Percentiles rank a stretch among this genome's conserved stretches.
Evolutionary conservation across 129 eudicot species (phyloP).

Genomic region (Centaurea solstitialis): DNA sequence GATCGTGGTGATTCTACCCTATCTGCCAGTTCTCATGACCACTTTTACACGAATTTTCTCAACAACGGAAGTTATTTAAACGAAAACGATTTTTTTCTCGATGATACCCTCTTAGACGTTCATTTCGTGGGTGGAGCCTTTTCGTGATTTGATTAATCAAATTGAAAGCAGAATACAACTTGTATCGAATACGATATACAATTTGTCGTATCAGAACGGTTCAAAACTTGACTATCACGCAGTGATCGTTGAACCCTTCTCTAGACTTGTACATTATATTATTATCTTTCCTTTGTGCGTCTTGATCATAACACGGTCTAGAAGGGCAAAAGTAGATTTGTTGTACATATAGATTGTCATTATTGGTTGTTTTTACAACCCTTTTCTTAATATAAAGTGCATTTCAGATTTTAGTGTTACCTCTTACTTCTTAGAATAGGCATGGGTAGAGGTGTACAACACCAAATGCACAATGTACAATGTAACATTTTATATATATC

Average conservation of each 20-base stretch:
- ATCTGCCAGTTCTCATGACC: background rate
- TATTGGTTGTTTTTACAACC: background rate
- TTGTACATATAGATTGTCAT: background rate
- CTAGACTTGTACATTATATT: background rate
- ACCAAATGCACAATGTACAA: constrained; percentile 16
- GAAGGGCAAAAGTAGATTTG: background rate
- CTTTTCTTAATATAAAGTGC: background rate
- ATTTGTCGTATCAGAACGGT: background rate
- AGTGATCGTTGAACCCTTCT: background rate
- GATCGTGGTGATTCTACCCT: background rate
- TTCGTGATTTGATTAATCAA: background rate
- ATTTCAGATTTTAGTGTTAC: background rate
- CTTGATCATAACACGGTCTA: background rate
- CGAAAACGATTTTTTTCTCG: background rate
- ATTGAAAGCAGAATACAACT: background rate
- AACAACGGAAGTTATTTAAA: background rate
- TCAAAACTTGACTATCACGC: background rate
- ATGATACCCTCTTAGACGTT: background rate
- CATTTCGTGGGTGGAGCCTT: background rate
- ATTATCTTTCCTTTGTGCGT: background rate
- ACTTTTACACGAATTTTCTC: background rate
- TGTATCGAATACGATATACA: background rate
- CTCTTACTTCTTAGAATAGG: background rate
- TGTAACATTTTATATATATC: background rate
- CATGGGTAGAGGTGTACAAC: background rate